A percentile compares a stretch with the other conserved stretches of the same genome.
Evolutionary conservation across 78 protist species (phyloP).

Genomic region (Monosiga brevicollis): DNA sequence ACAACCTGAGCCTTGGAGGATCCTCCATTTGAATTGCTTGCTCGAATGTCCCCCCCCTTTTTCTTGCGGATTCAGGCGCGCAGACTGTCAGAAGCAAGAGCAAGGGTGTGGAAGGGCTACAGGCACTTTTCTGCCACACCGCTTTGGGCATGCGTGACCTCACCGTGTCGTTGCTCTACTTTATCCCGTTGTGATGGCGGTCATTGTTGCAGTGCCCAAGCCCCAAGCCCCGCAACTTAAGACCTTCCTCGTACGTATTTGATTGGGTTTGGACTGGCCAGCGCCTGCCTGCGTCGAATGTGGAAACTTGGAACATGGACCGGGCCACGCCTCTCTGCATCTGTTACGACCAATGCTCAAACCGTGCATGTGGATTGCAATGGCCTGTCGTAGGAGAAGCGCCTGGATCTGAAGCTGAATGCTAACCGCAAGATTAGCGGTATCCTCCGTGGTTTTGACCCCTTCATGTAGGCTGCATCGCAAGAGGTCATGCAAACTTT

Average conservation of each 20-base stretch:
- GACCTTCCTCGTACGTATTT: neutral
- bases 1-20: too few relatives aligned
- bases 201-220: neutral
- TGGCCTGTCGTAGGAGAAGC: neutral
- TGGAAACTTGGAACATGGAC: neutral
- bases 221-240: neutral
- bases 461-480: neutral
- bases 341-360: neutral
- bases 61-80: too few relatives aligned
- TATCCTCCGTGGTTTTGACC: conserved; percentile 2
- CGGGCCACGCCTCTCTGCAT: neutral
- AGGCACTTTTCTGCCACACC: too few relatives aligned
- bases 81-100: too few relatives aligned
- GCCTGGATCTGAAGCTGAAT: neutral
- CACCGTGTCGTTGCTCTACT: too few relatives aligned
- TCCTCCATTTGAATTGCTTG: too few relatives aligned
- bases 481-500: neutral
- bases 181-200: too few relatives aligned
- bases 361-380: neutral
- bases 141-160: too few relatives aligned
- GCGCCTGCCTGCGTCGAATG: neutral
- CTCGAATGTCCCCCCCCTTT: too few relatives aligned
- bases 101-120: too few relatives aligned
- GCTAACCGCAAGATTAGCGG: neutral
- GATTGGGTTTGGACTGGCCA: neutral